Percentiles rank a stretch among this genome's conserved stretches.
phyloP scores from a whole-genome alignment of 1,284 basidiomycete genomes.

The Cystobasidiaceae sp. region DNA sequence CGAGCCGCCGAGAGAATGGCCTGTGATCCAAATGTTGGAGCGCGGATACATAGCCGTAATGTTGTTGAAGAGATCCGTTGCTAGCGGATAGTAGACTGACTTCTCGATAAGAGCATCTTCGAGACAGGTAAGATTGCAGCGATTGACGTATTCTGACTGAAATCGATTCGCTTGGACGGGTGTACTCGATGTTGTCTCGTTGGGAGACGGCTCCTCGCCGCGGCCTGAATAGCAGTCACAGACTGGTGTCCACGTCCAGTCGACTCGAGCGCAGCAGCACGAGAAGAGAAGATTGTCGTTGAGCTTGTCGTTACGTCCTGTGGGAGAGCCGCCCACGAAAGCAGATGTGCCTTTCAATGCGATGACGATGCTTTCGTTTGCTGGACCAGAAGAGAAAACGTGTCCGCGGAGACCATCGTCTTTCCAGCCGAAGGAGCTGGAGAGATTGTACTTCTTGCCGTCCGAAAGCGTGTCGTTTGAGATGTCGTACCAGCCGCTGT shows the following conservation, averaged over 20 bases:
- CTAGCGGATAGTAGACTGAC: constrained; percentile 78
- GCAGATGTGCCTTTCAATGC: constrained; percentile 93
- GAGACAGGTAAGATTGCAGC: constrained; percentile 77
- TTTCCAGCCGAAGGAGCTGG: constrained; percentile 89
- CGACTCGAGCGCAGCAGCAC: constrained; percentile 91
- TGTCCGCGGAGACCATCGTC: constrained; percentile 85
- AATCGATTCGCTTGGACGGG: neutral
- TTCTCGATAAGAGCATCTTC: constrained; percentile 74
- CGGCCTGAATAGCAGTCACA: constrained; percentile 83
- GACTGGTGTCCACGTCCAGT: constrained; percentile 91
- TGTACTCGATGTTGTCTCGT: constrained; percentile 26
- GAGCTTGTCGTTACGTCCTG: constrained; percentile 81
- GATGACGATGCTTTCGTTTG: constrained; percentile 80
- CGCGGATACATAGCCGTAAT: constrained; percentile 87
- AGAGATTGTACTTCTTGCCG: constrained; percentile 44
- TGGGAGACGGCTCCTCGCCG: constrained; percentile 50
- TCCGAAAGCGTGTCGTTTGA: constrained; percentile 16
- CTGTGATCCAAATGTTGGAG: constrained; percentile 86
- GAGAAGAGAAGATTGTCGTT: constrained; percentile 98
- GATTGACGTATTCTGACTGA: constrained; percentile 9
- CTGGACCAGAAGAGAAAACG: constrained; percentile 59
- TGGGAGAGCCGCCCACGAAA: constrained; percentile 74
- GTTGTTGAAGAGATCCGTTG: constrained; percentile 82
- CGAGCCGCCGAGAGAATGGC: constrained; percentile 84
- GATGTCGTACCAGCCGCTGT: constrained; percentile 67